phyloP scores from a whole-genome alignment of 2,329 filamentous ascomycete species.

The Cercospora sp. region DNA sequence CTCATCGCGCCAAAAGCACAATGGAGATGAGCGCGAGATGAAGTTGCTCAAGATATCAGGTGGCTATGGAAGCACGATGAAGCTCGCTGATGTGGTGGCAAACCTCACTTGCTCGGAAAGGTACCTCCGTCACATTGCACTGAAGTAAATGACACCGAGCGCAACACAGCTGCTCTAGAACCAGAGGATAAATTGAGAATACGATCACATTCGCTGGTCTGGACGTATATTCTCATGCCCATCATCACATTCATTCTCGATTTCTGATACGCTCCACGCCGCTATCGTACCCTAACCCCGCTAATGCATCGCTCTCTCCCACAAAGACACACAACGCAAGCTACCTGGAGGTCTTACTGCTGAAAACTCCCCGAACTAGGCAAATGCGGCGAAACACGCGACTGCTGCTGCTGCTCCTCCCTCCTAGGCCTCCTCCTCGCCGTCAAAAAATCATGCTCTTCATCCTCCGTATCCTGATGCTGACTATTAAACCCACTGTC shows the following conservation, averaged over 20 bases:
- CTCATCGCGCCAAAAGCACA: no score
- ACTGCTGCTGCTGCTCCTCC: neutral
- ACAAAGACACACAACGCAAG: no score
- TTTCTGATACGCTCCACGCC: neutral
- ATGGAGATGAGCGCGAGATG: no score
- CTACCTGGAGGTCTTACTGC: no score
- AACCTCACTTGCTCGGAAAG: no score
- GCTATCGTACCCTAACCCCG: neutral
- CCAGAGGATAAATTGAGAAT: no score
- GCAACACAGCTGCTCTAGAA: no score
- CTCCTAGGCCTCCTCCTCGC: conserved; percentile 11
- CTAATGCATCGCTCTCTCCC: neutral
- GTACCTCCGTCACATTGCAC: no score
- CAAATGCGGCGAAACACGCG: conserved; percentile 7
- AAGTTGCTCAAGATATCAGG: no score
- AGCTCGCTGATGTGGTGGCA: no score
- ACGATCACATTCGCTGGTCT: neutral
- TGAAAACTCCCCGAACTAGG: neutral
- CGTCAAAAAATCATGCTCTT: conserved; percentile 17
- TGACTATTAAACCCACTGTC: conserved; percentile 29
- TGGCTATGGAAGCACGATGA: no score
- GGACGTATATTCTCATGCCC: neutral
- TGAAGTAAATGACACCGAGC: no score
- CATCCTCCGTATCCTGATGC: conserved; percentile 28
- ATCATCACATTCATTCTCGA: neutral